Evolutionary conservation across 441 rosid species (phyloP).

Genomic region (Dalechampia spathulata): DNA sequence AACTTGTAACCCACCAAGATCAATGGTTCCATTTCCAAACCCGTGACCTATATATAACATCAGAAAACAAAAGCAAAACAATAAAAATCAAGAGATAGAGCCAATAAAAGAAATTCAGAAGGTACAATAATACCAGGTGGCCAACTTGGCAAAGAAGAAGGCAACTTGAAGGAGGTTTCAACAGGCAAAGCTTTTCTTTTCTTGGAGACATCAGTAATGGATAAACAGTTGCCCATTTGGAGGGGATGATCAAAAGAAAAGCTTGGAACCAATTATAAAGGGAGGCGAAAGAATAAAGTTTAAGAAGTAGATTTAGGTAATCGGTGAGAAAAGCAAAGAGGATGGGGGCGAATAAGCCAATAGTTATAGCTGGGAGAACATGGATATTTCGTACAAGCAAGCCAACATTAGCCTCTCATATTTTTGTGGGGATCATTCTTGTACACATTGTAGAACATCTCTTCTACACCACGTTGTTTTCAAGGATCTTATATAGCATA

Average conservation of each 20-base stretch:
- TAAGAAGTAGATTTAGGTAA: background rate
- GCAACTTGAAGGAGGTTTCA: constrained; percentile 49
- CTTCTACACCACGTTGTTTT: background rate
- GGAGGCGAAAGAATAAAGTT: background rate
- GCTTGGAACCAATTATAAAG: background rate
- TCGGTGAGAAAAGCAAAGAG: background rate
- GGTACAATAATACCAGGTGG: constrained; percentile 40
- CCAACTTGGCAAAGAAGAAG: constrained; percentile 59
- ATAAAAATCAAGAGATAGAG: background rate
- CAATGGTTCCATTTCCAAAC: constrained; percentile 55
- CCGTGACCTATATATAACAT: constrained; percentile 34
- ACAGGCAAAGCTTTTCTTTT: constrained; percentile 38
- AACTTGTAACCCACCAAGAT: constrained; percentile 68
- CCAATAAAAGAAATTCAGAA: background rate
- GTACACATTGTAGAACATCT: background rate
- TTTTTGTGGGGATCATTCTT: background rate
- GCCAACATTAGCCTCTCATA: background rate
- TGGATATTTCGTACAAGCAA: constrained; percentile 6
- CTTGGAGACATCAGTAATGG: constrained; percentile 18
- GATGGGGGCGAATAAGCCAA: background rate
- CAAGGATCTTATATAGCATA: background rate
- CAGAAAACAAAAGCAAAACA: background rate
- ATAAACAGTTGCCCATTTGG: constrained; percentile 53
- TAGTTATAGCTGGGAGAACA: background rate
- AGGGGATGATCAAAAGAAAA: background rate